Conservation (phyloP, 176 grass and related monocot genomes). For the Triticum turgidum region DNA sequence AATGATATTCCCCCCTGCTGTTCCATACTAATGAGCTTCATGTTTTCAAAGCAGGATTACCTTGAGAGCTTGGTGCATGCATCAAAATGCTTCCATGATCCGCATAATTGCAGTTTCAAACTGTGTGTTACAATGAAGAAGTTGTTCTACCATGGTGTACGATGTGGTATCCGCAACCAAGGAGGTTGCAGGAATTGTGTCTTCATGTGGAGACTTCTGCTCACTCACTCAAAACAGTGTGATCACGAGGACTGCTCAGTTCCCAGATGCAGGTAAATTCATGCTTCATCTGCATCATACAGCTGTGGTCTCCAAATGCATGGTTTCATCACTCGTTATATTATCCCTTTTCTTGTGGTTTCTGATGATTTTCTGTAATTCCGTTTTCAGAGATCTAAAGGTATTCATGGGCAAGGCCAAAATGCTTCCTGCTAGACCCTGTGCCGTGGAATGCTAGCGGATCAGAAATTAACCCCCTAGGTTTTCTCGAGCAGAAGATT, state of each 20-base stretch:
- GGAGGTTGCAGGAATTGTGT: conserved; percentile 65
- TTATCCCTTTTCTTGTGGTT: background rate
- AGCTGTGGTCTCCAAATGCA: background rate
- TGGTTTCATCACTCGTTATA: background rate
- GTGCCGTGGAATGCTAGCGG: background rate
- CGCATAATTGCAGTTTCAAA: conserved; percentile 41
- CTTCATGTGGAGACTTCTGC: conserved; percentile 75
- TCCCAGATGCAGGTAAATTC: conserved; percentile 55
- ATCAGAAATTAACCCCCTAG: conserved; percentile 22
- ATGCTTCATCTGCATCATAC: background rate
- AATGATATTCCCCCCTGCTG: background rate
- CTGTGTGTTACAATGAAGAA: conserved; percentile 56
- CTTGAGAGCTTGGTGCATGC: conserved; percentile 71
- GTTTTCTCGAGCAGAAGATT: conserved; percentile 33
- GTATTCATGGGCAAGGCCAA: conserved; percentile 18
- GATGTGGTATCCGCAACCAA: conserved; percentile 36
- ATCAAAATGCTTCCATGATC: conserved; percentile 51
- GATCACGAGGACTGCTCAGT: conserved; percentile 17
- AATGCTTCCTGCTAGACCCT: background rate
- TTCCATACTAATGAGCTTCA: conserved; percentile 13
- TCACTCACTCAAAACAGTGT: conserved; percentile 43
- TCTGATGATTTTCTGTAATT: background rate
- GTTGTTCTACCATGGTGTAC: conserved; percentile 70
- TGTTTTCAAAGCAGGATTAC: conserved; percentile 56
- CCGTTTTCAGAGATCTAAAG: conserved; percentile 40